A percentile compares a stretch with the other conserved stretches of the same genome.
Evolutionary conservation across 345 rosid genomes (phyloP).

Genomic region (Conringia planisiliqua): DNA sequence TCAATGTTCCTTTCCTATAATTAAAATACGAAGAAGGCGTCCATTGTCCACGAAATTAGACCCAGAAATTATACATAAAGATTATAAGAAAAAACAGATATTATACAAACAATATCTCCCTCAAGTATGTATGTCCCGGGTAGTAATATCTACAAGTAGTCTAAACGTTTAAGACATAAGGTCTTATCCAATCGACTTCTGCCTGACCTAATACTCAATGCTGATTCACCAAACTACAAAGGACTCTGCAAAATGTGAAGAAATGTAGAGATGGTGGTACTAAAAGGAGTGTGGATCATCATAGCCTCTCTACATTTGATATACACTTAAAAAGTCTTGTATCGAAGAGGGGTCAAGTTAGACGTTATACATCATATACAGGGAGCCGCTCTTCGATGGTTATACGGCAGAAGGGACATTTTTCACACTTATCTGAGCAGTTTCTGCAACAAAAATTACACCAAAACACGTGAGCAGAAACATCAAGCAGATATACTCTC

Average conservation of each 20-base stretch:
- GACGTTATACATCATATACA: conserved; percentile 77
- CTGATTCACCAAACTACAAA: conserved; percentile 18
- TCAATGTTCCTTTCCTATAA: too few species aligned
- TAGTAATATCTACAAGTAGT: neutral
- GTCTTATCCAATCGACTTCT: conserved; percentile 2
- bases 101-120: neutral
- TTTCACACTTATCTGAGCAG: conserved; percentile 88
- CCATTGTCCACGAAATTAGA: neutral
- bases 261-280: neutral
- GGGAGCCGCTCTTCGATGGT: conserved; percentile 72
- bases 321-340: neutral
- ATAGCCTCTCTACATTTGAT: conserved; percentile 13
- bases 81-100: neutral
- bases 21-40: neutral
- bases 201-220: neutral
- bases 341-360: conserved; percentile 20
- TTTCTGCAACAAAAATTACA: conserved; percentile 47
- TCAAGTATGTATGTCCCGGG: neutral
- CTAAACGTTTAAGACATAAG: neutral
- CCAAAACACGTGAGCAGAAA: conserved; percentile 10
- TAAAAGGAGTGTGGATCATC: neutral
- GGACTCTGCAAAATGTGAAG: neutral
- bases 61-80: neutral
- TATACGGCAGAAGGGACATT: conserved; percentile 87
- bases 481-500: neutral